Evolutionary conservation across 2,329 filamentous ascomycete genomes (phyloP), one percentile per base, ranked within the genome.

Genomic region (Aspergillus sp.): DNA sequence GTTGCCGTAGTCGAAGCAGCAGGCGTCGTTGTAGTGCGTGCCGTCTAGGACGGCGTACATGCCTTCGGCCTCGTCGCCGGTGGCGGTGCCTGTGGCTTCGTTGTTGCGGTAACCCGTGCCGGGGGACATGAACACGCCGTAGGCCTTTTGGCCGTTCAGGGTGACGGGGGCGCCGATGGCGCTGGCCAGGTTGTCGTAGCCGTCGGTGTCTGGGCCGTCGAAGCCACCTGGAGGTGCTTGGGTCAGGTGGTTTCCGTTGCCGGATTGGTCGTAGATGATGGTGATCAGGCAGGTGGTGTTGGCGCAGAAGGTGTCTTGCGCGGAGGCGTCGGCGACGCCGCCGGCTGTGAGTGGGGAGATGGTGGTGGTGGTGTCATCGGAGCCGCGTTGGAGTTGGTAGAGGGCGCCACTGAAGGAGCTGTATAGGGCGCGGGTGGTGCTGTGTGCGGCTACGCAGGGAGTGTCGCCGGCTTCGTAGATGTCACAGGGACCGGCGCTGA

Each of bases 181-280:
- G 55, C 79, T 81, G 48, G 87, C 85, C 15, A 87, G 72, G 68
- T 87, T 85, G 72, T 89, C 87, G 67, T 82, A 84, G 50, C 85
- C 85, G 67, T 82, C 79, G 32, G 78, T 47, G 23, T 84, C 84
- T 0, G 86, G 86, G 9, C 87, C 87, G 0, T 68, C 73, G 66
- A 84, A 87, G 30, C 78, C 84, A 1, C 86, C 87, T 0, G 82
- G 81, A 0, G 85, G 84, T 2, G 87, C 87, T 63, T 85, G 85
- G 0, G 82, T 87, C 3, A 89, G 84, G 66, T 89, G 84, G 63
- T 89, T 89, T 0, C 80, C 80, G 1, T 73, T 74, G 57, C 86
- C 86, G 12, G 87, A 87, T 73, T 89, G 87, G 70, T 89, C 87
- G 69, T 89, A 89, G 56, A 88, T 87, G 66, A 85, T 80, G 0